These are phyloP conservation scores for Aspergillus affinis DNA, from an alignment of 495 filamentous ascomycete genomes.

Conservation along the genomic window DNA sequence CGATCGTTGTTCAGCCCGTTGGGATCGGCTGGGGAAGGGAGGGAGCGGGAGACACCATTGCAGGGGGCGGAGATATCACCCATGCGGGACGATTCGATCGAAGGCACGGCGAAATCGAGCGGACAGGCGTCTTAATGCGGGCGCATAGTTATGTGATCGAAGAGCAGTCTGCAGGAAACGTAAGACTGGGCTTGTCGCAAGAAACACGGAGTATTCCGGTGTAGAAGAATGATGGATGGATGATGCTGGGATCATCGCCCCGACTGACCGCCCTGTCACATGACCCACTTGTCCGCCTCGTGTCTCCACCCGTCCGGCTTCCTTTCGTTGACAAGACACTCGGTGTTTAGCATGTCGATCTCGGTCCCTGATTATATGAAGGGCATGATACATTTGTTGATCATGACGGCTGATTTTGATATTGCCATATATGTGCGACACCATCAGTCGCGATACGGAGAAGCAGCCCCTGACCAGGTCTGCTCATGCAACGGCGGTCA, in stretches of 20 bases:
- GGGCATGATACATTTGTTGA: too few relatives aligned
- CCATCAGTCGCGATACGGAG: too few relatives aligned
- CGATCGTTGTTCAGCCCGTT: neutral
- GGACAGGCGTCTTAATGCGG: neutral
- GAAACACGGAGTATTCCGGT: too few relatives aligned
- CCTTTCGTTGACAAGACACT: neutral
- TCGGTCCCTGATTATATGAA: too few relatives aligned
- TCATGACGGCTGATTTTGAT: too few relatives aligned
- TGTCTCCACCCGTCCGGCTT: neutral
- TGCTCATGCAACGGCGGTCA: too few relatives aligned
- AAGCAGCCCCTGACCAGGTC: too few relatives aligned
- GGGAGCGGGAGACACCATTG: constrained; percentile 3
- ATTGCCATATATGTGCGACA: too few relatives aligned
- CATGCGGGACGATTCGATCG: constrained; percentile 1
- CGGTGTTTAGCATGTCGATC: neutral
- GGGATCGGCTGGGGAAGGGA: neutral
- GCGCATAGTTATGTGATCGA: neutral
- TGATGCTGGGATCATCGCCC: neutral
- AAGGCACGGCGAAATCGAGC: neutral
- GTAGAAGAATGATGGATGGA: neutral
- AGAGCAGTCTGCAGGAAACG: neutral
- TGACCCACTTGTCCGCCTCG: neutral
- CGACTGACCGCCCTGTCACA: neutral
- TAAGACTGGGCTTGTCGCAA: neutral
- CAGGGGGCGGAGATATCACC: neutral